Base-by-base conservation (phyloP, 177 flowering plant species). In the Tripterygium wilfordii region DNA sequence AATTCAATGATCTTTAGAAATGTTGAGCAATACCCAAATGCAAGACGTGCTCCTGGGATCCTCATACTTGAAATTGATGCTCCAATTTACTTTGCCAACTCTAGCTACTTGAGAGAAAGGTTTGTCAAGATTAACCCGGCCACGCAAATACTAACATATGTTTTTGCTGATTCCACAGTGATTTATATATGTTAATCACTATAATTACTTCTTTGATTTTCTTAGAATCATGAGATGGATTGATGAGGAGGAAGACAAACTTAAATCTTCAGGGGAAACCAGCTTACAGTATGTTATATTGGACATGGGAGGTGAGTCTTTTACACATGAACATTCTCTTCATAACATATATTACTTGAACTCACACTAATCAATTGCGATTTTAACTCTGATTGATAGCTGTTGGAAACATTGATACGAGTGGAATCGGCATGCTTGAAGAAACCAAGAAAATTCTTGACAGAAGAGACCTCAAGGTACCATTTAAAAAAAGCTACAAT, bases 51-150 rank as follows among this genome's bases (percentile, higher is more conserved):
- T 25, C 84, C 82, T 0, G 90, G 90, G 41, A 32, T 76, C 36
- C 66, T 83, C 33, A 68, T 80, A 27, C 80, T 83, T 28, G 75
- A 75, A 44, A 71, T 82, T 32, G 73, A 63, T 54, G 82, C 82
- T 61, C 83, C 89, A 0, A 74, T 83, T 47, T 83, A 75, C 60
- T 83, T 83, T 53, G 72, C 86, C 32, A 83, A 80, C 56, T 19
- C 90, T 22, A 42, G 72, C 57, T 83, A 83, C 65, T 70, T 83
- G 43, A 69, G 90, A 63, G 90, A 83, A 51, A 83, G 89, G 89
- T 82, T n/a, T n/a, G n/a, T n/a, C n/a, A n/a, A n/a, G n/a, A n/a
- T n/a, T n/a, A n/a, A n/a, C n/a, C n/a, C n/a, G n/a, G n/a, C n/a
- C n/a, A n/a, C n/a, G n/a, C n/a, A n/a, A n/a, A n/a, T n/a, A n/a